A percentile compares a stretch with the other conserved stretches of the same genome.
Evolutionary conservation across 2,329 filamentous ascomycete species (phyloP).

Genomic region (Fusarium avenaceum): DNA sequence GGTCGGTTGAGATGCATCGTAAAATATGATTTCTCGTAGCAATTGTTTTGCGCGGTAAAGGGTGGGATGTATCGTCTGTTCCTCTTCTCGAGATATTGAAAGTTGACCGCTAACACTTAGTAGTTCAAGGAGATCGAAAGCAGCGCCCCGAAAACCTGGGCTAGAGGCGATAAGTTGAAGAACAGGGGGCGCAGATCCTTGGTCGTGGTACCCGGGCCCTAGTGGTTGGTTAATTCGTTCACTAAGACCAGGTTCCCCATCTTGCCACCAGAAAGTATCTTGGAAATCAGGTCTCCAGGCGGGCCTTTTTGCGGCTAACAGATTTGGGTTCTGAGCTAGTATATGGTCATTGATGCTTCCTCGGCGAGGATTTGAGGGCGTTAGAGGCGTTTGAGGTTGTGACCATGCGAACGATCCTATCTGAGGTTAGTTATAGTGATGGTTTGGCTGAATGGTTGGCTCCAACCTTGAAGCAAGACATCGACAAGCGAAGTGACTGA

Average conservation of each 20-base stretch:
- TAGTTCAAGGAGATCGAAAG: constrained; percentile 67
- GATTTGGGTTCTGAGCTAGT: constrained; percentile 60
- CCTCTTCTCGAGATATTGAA: constrained; percentile 62
- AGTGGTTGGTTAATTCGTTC: constrained; percentile 37
- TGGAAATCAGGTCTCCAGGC: constrained; percentile 65
- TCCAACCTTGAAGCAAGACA: constrained; percentile 64
- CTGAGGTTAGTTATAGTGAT: constrained; percentile 25
- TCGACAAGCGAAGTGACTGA: constrained; percentile 63
- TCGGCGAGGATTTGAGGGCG: constrained; percentile 64
- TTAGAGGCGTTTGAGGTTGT: constrained; percentile 64
- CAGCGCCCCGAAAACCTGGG: constrained; percentile 63
- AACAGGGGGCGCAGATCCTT: constrained; percentile 62
- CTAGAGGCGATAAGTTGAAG: constrained; percentile 65
- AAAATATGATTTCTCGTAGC: constrained; percentile 67
- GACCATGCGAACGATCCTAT: constrained; percentile 62
- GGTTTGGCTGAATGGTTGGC: neutral
- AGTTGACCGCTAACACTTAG: constrained; percentile 65
- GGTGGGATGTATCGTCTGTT: constrained; percentile 63
- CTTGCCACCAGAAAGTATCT: constrained; percentile 71
- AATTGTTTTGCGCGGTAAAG: constrained; percentile 68
- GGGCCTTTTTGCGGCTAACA: constrained; percentile 57
- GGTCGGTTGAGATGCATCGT: constrained; percentile 65
- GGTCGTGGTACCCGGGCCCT: constrained; percentile 33
- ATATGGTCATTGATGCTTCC: constrained; percentile 67
- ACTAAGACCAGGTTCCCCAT: constrained; percentile 58